phyloP scores from a whole-genome alignment of 2,329 filamentous ascomycete species.

The Aureobasidium lini region DNA sequence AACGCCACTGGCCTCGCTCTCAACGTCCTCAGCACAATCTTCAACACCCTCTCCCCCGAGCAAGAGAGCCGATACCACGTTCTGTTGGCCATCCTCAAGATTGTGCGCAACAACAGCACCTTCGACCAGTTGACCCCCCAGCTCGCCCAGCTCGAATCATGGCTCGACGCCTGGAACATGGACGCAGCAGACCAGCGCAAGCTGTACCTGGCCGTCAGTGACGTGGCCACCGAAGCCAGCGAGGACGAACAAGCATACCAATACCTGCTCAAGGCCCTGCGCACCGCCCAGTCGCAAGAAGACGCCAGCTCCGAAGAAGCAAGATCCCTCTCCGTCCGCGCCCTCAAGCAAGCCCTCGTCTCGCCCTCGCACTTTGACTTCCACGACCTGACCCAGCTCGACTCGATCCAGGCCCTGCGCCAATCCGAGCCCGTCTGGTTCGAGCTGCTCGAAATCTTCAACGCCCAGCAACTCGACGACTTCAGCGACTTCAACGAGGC shows the following conservation, averaged over 20 bases:
- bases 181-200: constrained; percentile 77
- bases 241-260: constrained; percentile 69
- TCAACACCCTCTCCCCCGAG: constrained; percentile 78
- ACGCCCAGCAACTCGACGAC: constrained; percentile 87
- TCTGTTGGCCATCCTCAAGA: constrained; percentile 77
- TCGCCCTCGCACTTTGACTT: constrained; percentile 64
- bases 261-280: constrained; percentile 69
- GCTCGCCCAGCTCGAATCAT: constrained; percentile 71
- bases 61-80: constrained; percentile 83
- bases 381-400: constrained; percentile 61
- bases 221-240: constrained; percentile 69
- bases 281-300: constrained; percentile 58
- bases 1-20: constrained; percentile 82
- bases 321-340: constrained; percentile 53
- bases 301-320: constrained; percentile 48
- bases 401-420: constrained; percentile 77
- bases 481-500: constrained; percentile 93
- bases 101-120: constrained; percentile 55
- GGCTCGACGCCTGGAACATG: constrained; percentile 77
- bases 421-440: constrained; percentile 79
- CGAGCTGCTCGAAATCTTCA: constrained; percentile 91
- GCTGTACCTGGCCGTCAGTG: constrained; percentile 74
- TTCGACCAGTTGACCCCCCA: constrained; percentile 81
- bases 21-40: constrained; percentile 86
- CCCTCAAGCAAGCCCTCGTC: constrained; percentile 59